Evolutionary conservation across 768 basidiomycete species (phyloP), one percentile per base, ranked within the genome.

Genomic region (Boletus barrowsii): DNA sequence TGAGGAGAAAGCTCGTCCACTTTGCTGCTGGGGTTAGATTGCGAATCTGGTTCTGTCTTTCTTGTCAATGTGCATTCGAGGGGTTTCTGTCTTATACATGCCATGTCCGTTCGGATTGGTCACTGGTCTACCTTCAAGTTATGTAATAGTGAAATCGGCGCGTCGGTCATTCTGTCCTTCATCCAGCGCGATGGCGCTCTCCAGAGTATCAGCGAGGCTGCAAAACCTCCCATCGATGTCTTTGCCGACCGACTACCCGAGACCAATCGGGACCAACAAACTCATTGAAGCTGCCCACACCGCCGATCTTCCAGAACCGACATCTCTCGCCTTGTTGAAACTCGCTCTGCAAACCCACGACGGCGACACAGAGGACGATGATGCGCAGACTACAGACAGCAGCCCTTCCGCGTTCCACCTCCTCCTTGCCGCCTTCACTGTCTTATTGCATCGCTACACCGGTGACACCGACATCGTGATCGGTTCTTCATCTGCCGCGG

Each of bases 401-500:
- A 71, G 80, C 41, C 86, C 94, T 4, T 90, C 95, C 3, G 87
- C 90, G 0, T 98, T 95, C 68, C 93, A 98, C 65, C 78, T 98
- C 24, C 82, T 98, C 42, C 79, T 98, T 41, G 83, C 97, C n/a
- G 88, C 96, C 0, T 97, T 99, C 73, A 81, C 84, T 11, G 87
- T 96, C 20, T 78, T 98, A 47, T 76, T 99, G 13, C 93, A 98
- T 73, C 81, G 96, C 40, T 97, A 93, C 73, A 98, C 97, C 0
- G 95, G 91, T 39, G 97, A 99, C 68, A 94, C 86, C 26, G 93
- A 97, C 63, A 79, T 99, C 57, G 80, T 97, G 54, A 88, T 99
- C 64, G 93, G 89, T 35, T 91, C 90, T 4, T 94, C 93, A 15
- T 87, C 91, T 24, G 83, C 89, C 2, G 75, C 80, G 6, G 81